Percentiles rank a stretch among this genome's conserved stretches.
Conservation (phyloP, 169 alveolate species). For the Cryptosporidium sp. region DNA sequence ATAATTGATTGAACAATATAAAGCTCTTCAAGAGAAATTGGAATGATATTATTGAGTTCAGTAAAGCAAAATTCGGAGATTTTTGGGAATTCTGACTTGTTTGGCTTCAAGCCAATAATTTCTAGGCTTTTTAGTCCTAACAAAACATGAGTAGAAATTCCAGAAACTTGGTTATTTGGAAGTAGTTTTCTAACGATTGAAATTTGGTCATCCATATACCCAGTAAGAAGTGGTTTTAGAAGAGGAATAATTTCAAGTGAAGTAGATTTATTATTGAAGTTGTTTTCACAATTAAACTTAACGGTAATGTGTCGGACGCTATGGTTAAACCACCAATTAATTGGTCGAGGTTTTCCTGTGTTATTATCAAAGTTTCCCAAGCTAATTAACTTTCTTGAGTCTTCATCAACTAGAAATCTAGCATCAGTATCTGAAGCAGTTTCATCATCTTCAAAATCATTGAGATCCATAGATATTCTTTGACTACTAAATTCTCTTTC, state of each 20-base stretch:
- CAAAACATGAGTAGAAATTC: conserved; percentile 31
- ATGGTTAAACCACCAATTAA: conserved; percentile 74
- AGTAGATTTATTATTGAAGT: background rate
- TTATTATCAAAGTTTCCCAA: conserved; percentile 3
- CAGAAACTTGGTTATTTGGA: background rate
- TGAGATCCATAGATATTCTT: background rate
- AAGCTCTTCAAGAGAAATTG: conserved; percentile 52
- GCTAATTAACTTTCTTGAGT: conserved; percentile 19
- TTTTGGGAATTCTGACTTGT: conserved; percentile 27
- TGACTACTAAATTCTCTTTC: conserved; percentile 1
- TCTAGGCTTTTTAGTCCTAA: conserved; percentile 57
- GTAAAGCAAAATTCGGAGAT: conserved; percentile 69
- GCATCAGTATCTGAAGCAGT: background rate
- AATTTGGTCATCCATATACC: conserved; percentile 24
- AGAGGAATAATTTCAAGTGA: conserved; percentile 40
- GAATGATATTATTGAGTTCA: conserved; percentile 54
- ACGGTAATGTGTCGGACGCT: conserved; percentile 40
- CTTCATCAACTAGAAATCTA: conserved; percentile 6
- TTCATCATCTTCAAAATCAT: background rate
- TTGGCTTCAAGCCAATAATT: conserved; percentile 10
- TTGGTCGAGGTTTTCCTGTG: background rate
- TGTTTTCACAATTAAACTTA: conserved; percentile 2
- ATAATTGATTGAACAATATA: conserved; percentile 35
- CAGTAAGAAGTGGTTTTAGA: conserved; percentile 46
- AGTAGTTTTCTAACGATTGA: background rate